These are phyloP conservation scores for Fermentozyma sake DNA, from an alignment of 1,139 yeast genomes.

Conservation along the genomic window DNA sequence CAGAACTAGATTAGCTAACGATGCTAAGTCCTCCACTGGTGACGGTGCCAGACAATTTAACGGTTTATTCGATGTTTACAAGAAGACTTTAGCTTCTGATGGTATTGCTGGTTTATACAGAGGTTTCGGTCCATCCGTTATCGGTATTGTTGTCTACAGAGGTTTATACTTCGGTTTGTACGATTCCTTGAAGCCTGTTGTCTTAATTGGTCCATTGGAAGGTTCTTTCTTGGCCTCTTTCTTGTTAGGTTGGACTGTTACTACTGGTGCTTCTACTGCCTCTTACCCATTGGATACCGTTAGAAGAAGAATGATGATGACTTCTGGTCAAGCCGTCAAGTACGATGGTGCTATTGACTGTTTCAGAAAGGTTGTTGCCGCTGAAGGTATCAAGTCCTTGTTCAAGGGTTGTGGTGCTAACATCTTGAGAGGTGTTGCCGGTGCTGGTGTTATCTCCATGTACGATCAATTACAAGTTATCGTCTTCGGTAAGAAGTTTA, in stretches of 20 bases:
- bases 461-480: constrained; percentile 51
- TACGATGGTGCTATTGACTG: constrained; percentile 50
- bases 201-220: constrained; percentile 52
- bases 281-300: constrained; percentile 53
- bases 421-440: constrained; percentile 57
- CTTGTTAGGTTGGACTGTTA: constrained; percentile 53
- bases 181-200: constrained; percentile 53
- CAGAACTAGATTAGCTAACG: constrained; percentile 54
- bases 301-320: constrained; percentile 58
- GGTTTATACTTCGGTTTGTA: constrained; percentile 54
- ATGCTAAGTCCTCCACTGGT: constrained; percentile 48
- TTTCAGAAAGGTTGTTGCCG: constrained; percentile 46
- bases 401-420: constrained; percentile 56
- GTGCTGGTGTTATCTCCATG: constrained; percentile 53
- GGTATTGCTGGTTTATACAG: constrained; percentile 57
- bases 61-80: constrained; percentile 52
- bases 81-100: constrained; percentile 50
- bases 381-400: constrained; percentile 48
- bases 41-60: constrained; percentile 48
- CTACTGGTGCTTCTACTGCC: constrained; percentile 53
- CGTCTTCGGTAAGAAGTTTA: constrained; percentile 47
- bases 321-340: constrained; percentile 53
- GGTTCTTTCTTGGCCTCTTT: constrained; percentile 53
- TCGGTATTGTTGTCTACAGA: constrained; percentile 53
- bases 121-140: constrained; percentile 54